These are phyloP conservation scores for Flaveria robusta DNA, from an alignment of 129 eudicot species.

Conservation along the genomic window DNA sequence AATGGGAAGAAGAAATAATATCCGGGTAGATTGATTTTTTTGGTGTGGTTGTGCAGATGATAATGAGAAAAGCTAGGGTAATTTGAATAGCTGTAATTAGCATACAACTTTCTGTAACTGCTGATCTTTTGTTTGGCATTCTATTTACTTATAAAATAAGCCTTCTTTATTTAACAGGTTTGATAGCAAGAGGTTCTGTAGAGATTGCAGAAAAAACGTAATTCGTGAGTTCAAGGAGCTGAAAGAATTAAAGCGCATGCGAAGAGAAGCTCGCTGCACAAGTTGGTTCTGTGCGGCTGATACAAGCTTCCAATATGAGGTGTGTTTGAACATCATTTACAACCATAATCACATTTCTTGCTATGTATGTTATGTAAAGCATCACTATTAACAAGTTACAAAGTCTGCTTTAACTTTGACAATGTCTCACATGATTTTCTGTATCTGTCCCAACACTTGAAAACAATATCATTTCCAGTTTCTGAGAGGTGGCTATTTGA, in stretches of 20 bases:
- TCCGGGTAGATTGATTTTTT: neutral
- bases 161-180: conserved; percentile 52
- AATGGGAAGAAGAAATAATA: neutral
- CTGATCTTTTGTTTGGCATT: neutral
- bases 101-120: neutral
- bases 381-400: neutral
- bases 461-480: neutral
- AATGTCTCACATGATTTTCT: neutral
- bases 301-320: conserved; percentile 92
- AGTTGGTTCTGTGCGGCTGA: conserved; percentile 91
- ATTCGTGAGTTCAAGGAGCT: conserved; percentile 95
- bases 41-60: neutral
- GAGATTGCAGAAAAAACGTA: conserved; percentile 96
- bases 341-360: conserved; percentile 14
- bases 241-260: conserved; percentile 81
- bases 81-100: conserved; percentile 12
- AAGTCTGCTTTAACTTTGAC: neutral
- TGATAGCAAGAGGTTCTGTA: conserved; percentile 93
- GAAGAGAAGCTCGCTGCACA: conserved; percentile 79
- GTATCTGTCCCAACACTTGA: neutral
- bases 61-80: conserved; percentile 9
- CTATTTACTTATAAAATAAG: neutral
- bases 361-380: neutral
- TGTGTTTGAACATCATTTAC: conserved; percentile 18
- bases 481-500: neutral